phyloP scores from a whole-genome alignment of 805 yeast species.

The Candida michaelii region DNA sequence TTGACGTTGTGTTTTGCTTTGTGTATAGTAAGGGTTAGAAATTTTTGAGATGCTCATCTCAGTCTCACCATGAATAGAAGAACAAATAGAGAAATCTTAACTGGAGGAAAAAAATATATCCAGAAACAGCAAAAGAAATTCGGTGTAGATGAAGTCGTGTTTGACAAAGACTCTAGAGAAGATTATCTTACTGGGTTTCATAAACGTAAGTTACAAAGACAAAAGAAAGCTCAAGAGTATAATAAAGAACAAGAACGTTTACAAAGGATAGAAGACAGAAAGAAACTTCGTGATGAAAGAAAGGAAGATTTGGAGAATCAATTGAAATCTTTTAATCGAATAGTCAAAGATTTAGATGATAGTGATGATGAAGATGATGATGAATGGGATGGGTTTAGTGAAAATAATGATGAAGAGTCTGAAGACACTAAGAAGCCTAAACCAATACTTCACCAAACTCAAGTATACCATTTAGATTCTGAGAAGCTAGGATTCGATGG shows the following conservation, averaged over 20 bases:
- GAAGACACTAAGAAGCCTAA: constrained; percentile 16
- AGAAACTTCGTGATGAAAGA: constrained; percentile 67
- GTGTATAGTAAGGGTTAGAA: neutral
- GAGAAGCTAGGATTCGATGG: constrained; percentile 25
- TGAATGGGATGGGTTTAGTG: constrained; percentile 45
- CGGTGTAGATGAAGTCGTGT: constrained; percentile 80
- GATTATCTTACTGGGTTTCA: constrained; percentile 95
- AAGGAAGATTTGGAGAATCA: constrained; percentile 65
- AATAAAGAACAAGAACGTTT: constrained; percentile 75
- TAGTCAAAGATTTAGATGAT: constrained; percentile 28
- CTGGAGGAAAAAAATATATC: constrained; percentile 82
- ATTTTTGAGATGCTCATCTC: constrained; percentile 12
- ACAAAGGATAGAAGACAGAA: constrained; percentile 74
- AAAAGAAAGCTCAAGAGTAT: constrained; percentile 78
- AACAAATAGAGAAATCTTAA: constrained; percentile 78
- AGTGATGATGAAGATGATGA: constrained; percentile 21
- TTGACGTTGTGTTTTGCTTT: too few species aligned
- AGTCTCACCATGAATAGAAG: constrained; percentile 7
- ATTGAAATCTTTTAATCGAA: constrained; percentile 55
- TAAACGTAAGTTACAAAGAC: constrained; percentile 85
- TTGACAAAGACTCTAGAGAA: constrained; percentile 74
- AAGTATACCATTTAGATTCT: constrained; percentile 32
- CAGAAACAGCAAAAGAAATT: constrained; percentile 63
- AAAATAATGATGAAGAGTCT: constrained; percentile 17
- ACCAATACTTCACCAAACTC: constrained; percentile 49